Percentiles rank a stretch among this genome's conserved stretches.
These are phyloP conservation scores for Cadophora sp. DNA, from an alignment of 2,329 filamentous ascomycete genomes.

Conservation along the genomic window DNA sequence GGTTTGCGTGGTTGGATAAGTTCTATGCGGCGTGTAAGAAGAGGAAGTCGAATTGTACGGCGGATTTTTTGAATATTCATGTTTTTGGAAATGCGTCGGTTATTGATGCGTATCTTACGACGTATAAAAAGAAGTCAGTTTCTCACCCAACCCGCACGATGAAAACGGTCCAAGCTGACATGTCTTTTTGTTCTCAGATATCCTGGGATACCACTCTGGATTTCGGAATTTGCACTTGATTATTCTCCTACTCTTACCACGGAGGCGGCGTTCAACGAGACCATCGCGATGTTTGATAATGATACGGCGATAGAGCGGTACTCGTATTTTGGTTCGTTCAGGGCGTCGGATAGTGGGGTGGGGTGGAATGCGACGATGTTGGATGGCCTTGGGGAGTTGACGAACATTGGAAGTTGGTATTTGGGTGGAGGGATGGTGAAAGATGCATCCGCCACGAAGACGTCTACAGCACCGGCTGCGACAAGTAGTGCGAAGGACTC, in stretches of 20 bases:
- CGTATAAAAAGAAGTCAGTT: conserved; percentile 25
- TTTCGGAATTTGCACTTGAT: conserved; percentile 17
- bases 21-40: conserved; percentile 69
- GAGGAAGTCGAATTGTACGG: conserved; percentile 57
- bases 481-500: background rate
- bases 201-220: conserved; percentile 19
- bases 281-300: conserved; percentile 23
- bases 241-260: conserved; percentile 9
- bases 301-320: conserved; percentile 22
- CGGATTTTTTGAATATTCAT: conserved; percentile 67
- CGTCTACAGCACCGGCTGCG: background rate
- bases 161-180: background rate
- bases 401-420: conserved; percentile 26
- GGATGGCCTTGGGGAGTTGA: conserved; percentile 15
- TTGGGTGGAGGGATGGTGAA: conserved; percentile 13
- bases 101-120: conserved; percentile 13
- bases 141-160: background rate
- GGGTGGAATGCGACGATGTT: conserved; percentile 21
- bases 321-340: conserved; percentile 28
- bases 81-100: conserved; percentile 63
- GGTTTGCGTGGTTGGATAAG: conserved; percentile 70
- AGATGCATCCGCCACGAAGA: background rate
- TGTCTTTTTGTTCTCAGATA: background rate
- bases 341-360: conserved; percentile 15
- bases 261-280: conserved; percentile 20